Evolutionary conservation across 441 rosid genomes (phyloP), one percentile per base, ranked within the genome.

Genomic region (Aquilaria agallochum): DNA sequence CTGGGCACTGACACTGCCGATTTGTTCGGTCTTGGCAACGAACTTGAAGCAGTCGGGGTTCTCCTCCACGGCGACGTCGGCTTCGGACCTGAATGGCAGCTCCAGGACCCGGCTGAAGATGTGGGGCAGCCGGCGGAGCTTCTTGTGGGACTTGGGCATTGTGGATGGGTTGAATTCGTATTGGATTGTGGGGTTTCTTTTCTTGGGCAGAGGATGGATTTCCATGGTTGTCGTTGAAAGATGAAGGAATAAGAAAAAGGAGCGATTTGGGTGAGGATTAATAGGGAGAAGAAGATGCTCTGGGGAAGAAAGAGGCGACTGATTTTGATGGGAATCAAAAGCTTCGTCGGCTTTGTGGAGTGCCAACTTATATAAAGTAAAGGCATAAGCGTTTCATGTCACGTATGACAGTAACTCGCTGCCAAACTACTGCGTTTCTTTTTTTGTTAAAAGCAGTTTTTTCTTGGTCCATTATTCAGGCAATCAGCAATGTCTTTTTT

Each of bases 51-150:
- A 89, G 10, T 84, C 92, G 11, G 75, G 64, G 47, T 53, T 78
- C 75, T 91, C 97, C 72, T 91, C 96, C 54, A 91, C 80, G 30
- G 75, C 65, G 8, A 91, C 97, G 13, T 87, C 92, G 5, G 96
- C 94, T 42, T 89, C 90, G 5, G 97, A 83, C 70, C 90, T 73
- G 64, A 91, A 85, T 9, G 97, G 97, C 0, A 91, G 90, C 83
- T 91, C 97, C 31, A 91, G 75, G 36, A 91, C 89, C 64, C 97
- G 86, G 77, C 73, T 78, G 73, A 89, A 89, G 63, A 91, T 85
- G 69, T 91, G 97, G 50, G 97, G 96, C 30, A 91, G 71, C 65
- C 96, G 74, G 52, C 96, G 79, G 31, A 91, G 95, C 66, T 78
- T 91, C 83, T 91, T 91, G 61, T 76, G 69, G 64, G 77, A 60